These are phyloP conservation scores for Nothopassalora personata DNA, from an alignment of 2,329 filamentous ascomycete species.

Conservation along the genomic window DNA sequence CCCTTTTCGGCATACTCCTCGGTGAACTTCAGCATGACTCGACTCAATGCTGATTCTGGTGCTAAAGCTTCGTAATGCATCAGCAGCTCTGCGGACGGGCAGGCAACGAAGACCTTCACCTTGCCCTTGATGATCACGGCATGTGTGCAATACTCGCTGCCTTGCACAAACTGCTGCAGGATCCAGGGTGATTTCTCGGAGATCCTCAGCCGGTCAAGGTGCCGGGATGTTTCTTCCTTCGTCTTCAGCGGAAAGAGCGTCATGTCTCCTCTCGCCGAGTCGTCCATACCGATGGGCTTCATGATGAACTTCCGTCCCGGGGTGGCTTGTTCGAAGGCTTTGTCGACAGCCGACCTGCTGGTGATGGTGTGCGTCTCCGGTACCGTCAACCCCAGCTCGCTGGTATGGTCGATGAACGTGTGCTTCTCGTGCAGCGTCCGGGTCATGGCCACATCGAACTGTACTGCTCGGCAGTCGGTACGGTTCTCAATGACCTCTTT, in stretches of 20 bases:
- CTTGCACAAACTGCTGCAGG: constrained; percentile 62
- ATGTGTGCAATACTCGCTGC: constrained; percentile 67
- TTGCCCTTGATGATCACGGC: constrained; percentile 60
- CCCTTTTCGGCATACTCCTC: constrained; percentile 49
- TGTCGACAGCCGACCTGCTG: constrained; percentile 24
- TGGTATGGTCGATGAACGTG: constrained; percentile 57
- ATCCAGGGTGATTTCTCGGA: constrained; percentile 56
- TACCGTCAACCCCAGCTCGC: constrained; percentile 46
- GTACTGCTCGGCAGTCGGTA: constrained; percentile 57
- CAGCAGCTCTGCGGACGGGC: constrained; percentile 56
- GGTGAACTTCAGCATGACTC: constrained; percentile 62
- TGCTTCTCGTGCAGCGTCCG: constrained; percentile 59
- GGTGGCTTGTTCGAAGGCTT: constrained; percentile 4
- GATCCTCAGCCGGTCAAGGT: constrained; percentile 53
- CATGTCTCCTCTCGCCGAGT: constrained; percentile 54
- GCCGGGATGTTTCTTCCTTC: constrained; percentile 48
- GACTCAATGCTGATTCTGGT: constrained; percentile 48
- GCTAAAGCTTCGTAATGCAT: constrained; percentile 63
- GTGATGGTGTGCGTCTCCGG: constrained; percentile 48
- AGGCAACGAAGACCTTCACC: constrained; percentile 62
- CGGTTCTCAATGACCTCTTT: constrained; percentile 56
- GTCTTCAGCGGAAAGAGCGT: constrained; percentile 57
- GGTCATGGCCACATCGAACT: constrained; percentile 55
- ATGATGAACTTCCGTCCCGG: constrained; percentile 54
- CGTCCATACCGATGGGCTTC: constrained; percentile 61